These are phyloP conservation scores for Rhodotorula mucilaginosa DNA, from an alignment of 1,284 basidiomycete species.

Conservation along the genomic window DNA sequence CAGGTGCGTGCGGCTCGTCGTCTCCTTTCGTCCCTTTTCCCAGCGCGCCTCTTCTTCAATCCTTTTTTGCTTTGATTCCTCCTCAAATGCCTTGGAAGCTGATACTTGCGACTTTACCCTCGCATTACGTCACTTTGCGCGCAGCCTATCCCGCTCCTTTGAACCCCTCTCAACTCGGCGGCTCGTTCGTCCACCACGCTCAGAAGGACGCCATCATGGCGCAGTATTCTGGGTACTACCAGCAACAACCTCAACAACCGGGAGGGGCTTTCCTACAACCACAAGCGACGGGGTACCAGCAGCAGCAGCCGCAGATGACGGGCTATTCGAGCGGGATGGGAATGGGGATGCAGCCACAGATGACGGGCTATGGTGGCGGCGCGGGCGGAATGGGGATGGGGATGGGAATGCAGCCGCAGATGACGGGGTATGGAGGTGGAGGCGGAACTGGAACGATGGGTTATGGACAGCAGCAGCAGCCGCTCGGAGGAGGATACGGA, in stretches of 20 bases:
- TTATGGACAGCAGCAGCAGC: background rate
- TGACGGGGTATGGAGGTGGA: conserved; percentile 4
- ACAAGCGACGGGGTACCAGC: background rate
- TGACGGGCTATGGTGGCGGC: conserved; percentile 18
- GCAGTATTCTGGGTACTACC: conserved; percentile 2
- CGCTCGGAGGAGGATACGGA: background rate
- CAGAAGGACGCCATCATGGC: conserved; percentile 25
- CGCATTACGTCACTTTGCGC: too few relatives aligned
- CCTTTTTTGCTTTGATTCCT: too few relatives aligned
- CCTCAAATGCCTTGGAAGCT: background rate
- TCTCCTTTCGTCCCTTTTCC: too few relatives aligned
- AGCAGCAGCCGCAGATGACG: background rate
- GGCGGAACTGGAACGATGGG: background rate
- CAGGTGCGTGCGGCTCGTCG: background rate
- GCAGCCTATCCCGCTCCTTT: conserved; percentile 31
- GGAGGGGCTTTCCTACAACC: too few relatives aligned
- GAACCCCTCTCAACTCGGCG: conserved; percentile 26
- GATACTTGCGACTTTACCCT: too few relatives aligned
- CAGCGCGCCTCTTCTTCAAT: too few relatives aligned
- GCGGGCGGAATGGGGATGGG: background rate
- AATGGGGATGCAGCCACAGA: conserved; percentile 25
- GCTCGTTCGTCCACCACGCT: conserved; percentile 25
- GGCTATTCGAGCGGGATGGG: background rate
- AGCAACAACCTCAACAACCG: background rate
- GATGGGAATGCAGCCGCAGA: conserved; percentile 6